phyloP scores from a whole-genome alignment of 1,139 yeast species.

The Lodderomyces beijingensis region DNA sequence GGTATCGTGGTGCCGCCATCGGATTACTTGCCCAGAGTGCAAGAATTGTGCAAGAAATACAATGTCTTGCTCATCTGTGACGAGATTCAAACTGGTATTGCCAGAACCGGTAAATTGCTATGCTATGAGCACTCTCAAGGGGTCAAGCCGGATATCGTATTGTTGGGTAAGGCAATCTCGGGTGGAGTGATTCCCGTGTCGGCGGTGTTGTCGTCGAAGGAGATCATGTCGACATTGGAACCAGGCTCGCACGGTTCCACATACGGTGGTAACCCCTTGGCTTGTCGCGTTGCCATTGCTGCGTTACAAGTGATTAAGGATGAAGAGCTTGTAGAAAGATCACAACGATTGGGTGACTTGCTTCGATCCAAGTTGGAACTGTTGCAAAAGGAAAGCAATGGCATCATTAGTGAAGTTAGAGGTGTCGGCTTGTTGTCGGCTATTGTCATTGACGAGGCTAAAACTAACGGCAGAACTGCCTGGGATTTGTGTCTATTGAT shows the following conservation, averaged over 20 bases:
- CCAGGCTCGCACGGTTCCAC: constrained; percentile 99
- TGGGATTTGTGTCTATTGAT: constrained; percentile 93
- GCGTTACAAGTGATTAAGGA: constrained; percentile 88
- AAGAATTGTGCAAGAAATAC: constrained; percentile 72
- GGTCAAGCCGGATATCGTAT: constrained; percentile 80
- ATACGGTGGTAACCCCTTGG: constrained; percentile 96
- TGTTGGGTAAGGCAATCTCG: constrained; percentile 90
- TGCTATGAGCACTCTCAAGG: constrained; percentile 82
- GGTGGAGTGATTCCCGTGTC: constrained; percentile 95
- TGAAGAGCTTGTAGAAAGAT: constrained; percentile 80
- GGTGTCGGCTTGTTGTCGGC: constrained; percentile 91
- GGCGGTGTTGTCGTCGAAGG: constrained; percentile 82
- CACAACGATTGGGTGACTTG: constrained; percentile 64
- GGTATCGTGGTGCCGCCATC: constrained; percentile 93
- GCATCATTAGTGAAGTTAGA: constrained; percentile 83
- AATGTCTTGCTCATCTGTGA: constrained; percentile 89
- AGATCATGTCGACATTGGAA: constrained; percentile 83
- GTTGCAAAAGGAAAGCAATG: constrained; percentile 57
- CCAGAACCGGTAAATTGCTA: constrained; percentile 92
- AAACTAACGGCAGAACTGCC: constrained; percentile 87
- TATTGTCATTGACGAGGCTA: constrained; percentile 80
- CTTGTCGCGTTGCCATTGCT: constrained; percentile 91
- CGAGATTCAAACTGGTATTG: constrained; percentile 97
- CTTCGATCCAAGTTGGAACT: constrained; percentile 64
- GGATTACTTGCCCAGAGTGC: constrained; percentile 72